Base-by-base conservation (phyloP, 2,329 filamentous ascomycete species). In the Alternaria panax region DNA sequence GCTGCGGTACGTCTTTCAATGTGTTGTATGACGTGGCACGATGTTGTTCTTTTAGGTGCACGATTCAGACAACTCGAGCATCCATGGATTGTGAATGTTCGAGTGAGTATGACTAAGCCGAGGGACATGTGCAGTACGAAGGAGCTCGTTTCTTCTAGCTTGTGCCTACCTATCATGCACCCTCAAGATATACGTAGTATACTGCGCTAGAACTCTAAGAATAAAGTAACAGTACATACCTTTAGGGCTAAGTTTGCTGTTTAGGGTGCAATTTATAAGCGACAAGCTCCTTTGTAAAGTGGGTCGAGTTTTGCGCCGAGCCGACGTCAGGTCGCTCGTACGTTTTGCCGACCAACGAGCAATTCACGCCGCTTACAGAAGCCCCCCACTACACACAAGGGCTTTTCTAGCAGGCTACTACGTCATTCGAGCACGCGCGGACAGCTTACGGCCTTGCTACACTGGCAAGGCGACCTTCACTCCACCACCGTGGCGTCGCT, bases 401-500 rank as follows among this genome's bases (percentile, higher is more conserved):
- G 57, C 58, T 32, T 58, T 66, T 59, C 54, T 34, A 42, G 56
- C 59, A 55, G 45, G 56, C 57, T 62, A 54, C 57, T 67, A 65
- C 65, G 62, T 67, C 66, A 68, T 62, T 42, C 30, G 36, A 54
- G 47, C 57, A 56, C 57, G 55, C 57, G 57, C 60, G 53, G 59
- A 54, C 59, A 59, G 45, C 32, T 50, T 25, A 59, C 59, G 56
- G 57, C 59, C 61, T 64, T 64, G 65, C 63, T 64, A 54, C 54
- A 52, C 50, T 51, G 41, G 63, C 63, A 62, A 59, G 63, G 53
- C 59, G 58, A 42, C 53, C 41, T 38, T 54, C 59, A 53, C 54
- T 51, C 36, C 50, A 66, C 63, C 75, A 77, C 67, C 73, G 74
- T 77, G 75, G 75, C 75, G 74, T 74, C 73, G 60, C 59, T 74